phyloP scores from a whole-genome alignment of 495 filamentous ascomycete species.

The Parmelia sp. region DNA sequence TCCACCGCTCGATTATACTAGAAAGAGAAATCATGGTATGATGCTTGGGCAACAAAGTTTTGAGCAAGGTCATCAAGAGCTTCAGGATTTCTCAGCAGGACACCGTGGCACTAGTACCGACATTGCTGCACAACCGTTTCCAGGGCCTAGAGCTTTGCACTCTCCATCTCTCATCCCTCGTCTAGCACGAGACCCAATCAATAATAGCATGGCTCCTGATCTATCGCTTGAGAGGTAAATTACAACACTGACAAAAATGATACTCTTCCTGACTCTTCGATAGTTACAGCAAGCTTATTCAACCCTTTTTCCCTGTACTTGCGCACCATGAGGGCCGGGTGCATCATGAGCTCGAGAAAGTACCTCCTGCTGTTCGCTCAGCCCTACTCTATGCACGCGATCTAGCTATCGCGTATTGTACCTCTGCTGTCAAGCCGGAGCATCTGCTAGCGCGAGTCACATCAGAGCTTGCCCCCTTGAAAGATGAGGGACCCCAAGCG shows the following conservation, averaged over 20 bases:
- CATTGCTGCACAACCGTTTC: not conserved
- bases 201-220: not conserved
- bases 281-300: conserved; percentile 67
- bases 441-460: not conserved
- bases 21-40: conserved; percentile 54
- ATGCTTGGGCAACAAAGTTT: conserved; percentile 42
- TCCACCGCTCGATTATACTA: conserved; percentile 17
- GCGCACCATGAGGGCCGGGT: conserved; percentile 59
- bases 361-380: conserved; percentile 55
- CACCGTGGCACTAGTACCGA: not conserved
- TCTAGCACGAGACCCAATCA: not conserved
- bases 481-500: not conserved
- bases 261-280: not conserved
- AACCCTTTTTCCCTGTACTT: conserved; percentile 69
- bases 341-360: conserved; percentile 53
- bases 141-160: not conserved
- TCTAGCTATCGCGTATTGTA: conserved; percentile 21
- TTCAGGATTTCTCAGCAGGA: conserved; percentile 7
- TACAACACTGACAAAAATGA: not conserved
- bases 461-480: not conserved
- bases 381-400: conserved; percentile 68
- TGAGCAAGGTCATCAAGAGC: conserved; percentile 10
- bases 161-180: not conserved
- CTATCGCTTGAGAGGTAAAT: not conserved
- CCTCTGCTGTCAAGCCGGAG: not conserved